Evolutionary conservation across 2,329 filamentous ascomycete genomes (phyloP).

Genomic region (Pseudocercospora pini-densiflorae): DNA sequence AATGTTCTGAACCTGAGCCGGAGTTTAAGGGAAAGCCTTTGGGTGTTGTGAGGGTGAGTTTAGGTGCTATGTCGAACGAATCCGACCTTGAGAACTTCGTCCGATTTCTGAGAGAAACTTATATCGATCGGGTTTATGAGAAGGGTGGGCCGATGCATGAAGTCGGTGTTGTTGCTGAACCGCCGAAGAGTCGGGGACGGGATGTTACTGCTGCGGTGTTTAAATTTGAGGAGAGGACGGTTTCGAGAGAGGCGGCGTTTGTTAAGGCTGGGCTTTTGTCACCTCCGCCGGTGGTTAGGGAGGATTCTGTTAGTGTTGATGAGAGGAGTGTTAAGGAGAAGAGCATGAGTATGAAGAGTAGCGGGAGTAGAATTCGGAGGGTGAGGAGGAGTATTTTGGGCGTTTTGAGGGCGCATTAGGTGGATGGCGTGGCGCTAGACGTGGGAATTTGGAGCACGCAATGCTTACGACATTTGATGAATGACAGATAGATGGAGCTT

Average conservation of each 20-base stretch:
- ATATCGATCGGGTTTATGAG: conserved; percentile 26
- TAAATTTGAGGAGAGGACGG: conserved; percentile 13
- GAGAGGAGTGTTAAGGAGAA: conserved; percentile 7
- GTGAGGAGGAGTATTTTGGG: conserved; percentile 24
- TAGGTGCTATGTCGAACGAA: conserved; percentile 84
- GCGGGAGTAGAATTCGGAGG: conserved; percentile 11
- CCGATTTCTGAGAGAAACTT: conserved; percentile 31
- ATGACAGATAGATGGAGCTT: background rate
- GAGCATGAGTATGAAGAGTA: conserved; percentile 21
- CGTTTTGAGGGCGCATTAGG: conserved; percentile 12
- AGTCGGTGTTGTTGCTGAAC: conserved; percentile 7
- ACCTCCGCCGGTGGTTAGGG: conserved; percentile 12
- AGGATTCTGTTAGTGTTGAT: background rate
- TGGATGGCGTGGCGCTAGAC: background rate
- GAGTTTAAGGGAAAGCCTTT: conserved; percentile 84
- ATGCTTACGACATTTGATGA: conserved; percentile 3
- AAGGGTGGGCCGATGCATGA: conserved; percentile 21
- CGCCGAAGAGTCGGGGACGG: conserved; percentile 5
- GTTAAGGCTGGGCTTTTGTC: conserved; percentile 6
- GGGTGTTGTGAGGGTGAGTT: conserved; percentile 79
- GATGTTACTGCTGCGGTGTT: conserved; percentile 19
- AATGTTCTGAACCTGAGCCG: conserved; percentile 81
- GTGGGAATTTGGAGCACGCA: background rate
- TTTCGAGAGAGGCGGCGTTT: conserved; percentile 3
- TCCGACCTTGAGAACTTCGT: conserved; percentile 74